phyloP scores from a whole-genome alignment of 2,329 filamentous ascomycete species.

The Diaporthe eres region DNA sequence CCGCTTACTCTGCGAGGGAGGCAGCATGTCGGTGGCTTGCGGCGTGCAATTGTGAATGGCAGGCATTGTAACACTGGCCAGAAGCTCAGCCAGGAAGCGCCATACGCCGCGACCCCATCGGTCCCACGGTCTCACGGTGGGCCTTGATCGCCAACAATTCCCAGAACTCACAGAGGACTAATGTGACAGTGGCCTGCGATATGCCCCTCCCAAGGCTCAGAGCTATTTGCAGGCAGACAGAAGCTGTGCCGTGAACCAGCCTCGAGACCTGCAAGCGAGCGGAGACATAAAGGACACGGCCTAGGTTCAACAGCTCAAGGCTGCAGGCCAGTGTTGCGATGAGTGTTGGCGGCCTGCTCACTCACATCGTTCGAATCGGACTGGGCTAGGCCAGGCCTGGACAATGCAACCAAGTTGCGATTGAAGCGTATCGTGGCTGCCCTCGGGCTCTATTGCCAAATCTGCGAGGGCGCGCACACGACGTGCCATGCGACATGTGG shows the following conservation, averaged over 20 bases:
- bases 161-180: neutral
- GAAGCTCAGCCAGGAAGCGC: slow-evolving; percentile 1
- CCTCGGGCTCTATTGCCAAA: slow-evolving; percentile 10
- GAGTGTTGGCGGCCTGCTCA: slow-evolving; percentile 11
- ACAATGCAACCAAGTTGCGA: slow-evolving; percentile 9
- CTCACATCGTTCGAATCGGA: neutral
- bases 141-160: neutral
- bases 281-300: neutral
- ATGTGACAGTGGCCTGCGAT: slow-evolving; percentile 9
- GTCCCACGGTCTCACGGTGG: neutral
- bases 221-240: neutral
- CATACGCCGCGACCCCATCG: neutral
- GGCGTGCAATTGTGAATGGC: neutral
- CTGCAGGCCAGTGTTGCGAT: slow-evolving; percentile 1
- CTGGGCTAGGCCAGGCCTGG: neutral
- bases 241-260: slow-evolving; percentile 27
- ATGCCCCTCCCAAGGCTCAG: neutral
- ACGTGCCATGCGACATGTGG: slow-evolving; percentile 19
- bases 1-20: neutral
- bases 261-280: slow-evolving; percentile 18
- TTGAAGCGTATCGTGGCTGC: neutral
- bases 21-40: slow-evolving; percentile 20
- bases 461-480: slow-evolving; percentile 12
- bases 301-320: slow-evolving; percentile 24
- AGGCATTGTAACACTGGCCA: slow-evolving; percentile 5